A percentile compares a stretch with the other conserved stretches of the same genome.
phyloP scores from a whole-genome alignment of 352 stramenopile species.

The Phytophthora fragariaefolia region DNA sequence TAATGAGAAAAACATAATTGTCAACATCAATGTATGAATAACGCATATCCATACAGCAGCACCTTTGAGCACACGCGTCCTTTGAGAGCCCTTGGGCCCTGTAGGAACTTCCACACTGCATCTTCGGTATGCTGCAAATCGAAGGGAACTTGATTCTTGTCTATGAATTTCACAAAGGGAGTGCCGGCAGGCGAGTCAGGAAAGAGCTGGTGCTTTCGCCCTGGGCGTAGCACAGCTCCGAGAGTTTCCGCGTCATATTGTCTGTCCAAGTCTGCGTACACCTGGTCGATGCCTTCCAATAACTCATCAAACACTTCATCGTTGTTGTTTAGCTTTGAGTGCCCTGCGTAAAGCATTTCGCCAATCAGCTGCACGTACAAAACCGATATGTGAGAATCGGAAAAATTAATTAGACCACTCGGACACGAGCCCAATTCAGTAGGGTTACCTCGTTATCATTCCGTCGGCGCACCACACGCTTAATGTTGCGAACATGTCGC shows the following conservation, averaged over 20 bases:
- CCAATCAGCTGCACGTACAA: not conserved
- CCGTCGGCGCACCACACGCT: conserved; percentile 7
- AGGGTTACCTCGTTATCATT: conserved; percentile 7
- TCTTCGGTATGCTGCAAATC: not conserved
- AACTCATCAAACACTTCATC: conserved; percentile 6
- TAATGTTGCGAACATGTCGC: not conserved
- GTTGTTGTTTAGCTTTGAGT: not conserved
- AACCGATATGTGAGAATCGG: no score
- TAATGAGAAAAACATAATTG: not conserved
- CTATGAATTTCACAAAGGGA: conserved; percentile 8
- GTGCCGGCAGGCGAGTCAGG: not conserved
- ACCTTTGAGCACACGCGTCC: conserved; percentile 1
- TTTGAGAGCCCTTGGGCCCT: not conserved
- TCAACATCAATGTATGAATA: not conserved
- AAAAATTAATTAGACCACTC: no score
- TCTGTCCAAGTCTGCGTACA: not conserved
- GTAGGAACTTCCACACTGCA: conserved; percentile 16
- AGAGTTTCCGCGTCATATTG: not conserved
- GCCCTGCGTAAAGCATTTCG: not conserved
- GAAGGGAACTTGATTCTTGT: conserved; percentile 14
- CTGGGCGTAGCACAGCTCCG: not conserved
- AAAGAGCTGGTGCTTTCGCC: not conserved
- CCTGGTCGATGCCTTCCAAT: not conserved
- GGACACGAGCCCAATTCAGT: no score
- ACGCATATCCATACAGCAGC: not conserved